Evolutionary conservation across 805 yeast genomes (phyloP), one percentile per base, ranked within the genome.

Genomic region (Candida succiphila): DNA sequence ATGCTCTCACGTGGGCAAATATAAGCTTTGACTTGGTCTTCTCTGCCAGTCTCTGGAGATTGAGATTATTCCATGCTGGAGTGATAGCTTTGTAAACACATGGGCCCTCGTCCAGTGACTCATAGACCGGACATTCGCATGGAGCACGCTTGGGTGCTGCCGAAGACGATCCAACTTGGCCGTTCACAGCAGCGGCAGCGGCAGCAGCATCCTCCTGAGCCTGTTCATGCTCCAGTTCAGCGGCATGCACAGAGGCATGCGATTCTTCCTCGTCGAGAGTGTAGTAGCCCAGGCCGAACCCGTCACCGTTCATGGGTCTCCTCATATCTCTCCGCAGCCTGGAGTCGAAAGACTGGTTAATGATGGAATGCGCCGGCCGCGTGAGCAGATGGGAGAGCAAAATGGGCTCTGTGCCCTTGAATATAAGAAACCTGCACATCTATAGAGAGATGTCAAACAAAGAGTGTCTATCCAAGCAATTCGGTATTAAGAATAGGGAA

Each of bases 31-130:
- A 79, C 51, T 82, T 76, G 3, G 98, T 92, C 62, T 89, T 86
- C 48, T 77, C 85, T 0, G 96, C 84, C 21, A 92, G 61, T 25
- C 87, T 74, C 38, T 85, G 89, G 36, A 92, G 61, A 49, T 92
- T 92, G 49, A 83, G 75, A 56, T 92, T 92, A 60, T 92, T 92
- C 98, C 98, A 92, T 1, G 96, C 94, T 0, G 98, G 98, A 0
- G 98, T 92, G 31, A 88, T 92, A 10, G 97, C 97, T 45, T 86
- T 78, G 62, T 84, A 92, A 3, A 87, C 70, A 56, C 97, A 92
- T 18, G 98, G 97, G 2, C 75, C 72, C n/a, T 17, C 23, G 8
- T 30, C 32, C 4, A 5, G 3, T 17, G 5, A 14, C 15, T 15
- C 12, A n/a, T n/a, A n/a, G 4, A 13, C 6, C 4, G 30, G 24